Conservation (phyloP, 2,329 filamentous ascomycete genomes). For the Talaromyces sp. region DNA sequence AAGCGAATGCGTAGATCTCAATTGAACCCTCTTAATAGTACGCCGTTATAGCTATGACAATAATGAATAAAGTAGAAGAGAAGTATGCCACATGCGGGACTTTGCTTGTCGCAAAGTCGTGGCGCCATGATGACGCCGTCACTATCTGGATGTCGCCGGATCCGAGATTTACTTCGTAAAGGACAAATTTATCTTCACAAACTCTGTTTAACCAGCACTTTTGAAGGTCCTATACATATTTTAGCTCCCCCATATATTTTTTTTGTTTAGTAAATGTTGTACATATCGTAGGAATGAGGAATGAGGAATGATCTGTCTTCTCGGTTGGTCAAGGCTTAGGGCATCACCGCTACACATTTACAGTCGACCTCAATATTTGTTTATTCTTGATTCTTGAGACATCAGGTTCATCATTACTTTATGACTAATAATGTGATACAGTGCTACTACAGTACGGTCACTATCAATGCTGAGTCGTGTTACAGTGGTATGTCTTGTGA, state of each 20-base stretch:
- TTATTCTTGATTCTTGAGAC: background rate
- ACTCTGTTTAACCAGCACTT: background rate
- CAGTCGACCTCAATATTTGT: background rate
- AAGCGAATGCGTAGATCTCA: background rate
- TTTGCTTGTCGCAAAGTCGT: constrained; percentile 30
- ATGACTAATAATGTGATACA: background rate
- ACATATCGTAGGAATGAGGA: background rate
- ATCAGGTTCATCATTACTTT: too few relatives aligned
- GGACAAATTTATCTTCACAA: background rate
- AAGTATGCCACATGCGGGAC: too few relatives aligned
- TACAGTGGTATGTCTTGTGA: background rate
- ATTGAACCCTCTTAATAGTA: background rate
- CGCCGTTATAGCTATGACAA: background rate
- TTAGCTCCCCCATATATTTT: background rate
- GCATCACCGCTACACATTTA: background rate
- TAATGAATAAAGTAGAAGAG: background rate
- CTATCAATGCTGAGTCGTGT: background rate
- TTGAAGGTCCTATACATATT: background rate
- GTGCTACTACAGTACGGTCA: background rate
- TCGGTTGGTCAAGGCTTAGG: background rate
- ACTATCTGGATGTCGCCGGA: background rate
- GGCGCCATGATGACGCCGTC: constrained; percentile 7
- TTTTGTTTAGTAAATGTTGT: background rate
- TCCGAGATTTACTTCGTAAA: background rate
- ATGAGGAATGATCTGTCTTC: background rate